Base-by-base conservation (phyloP, 2,329 filamentous ascomycete species). In the Microdochium paspali region DNA sequence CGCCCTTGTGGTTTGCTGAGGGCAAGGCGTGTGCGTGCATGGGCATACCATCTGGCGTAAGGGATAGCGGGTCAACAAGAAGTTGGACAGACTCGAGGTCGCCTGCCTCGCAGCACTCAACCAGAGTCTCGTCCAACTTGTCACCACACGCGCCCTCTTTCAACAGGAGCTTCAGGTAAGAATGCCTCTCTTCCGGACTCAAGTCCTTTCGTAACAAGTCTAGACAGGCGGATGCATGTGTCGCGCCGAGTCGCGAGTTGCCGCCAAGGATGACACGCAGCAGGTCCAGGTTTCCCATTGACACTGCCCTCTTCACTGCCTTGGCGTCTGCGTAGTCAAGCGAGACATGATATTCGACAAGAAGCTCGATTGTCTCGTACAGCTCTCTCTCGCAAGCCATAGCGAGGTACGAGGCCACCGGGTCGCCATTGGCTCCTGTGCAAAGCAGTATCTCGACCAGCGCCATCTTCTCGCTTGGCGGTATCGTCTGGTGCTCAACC, bases 361-460 rank as follows among this genome's bases (percentile, higher is more conserved):
- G 61, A n/a, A 81, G 61, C 31, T 62, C 64, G 2, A 77, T 71
- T 71, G 81, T 75, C 35, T 78, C 74, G 48, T 73, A 66, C 50
- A 74, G 79, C 40, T 73, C 70, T 2, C 66, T 67, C 6, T 68
- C 63, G 46, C 71, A 73, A 1, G 77, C 73, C 26, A 71, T 64
- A 6, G 73, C 61, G 1, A 82, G 62, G 0, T 72, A 74, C 25
- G 64, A 61, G 0, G 74, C 68, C 1, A 77, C 61, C 1, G 67
- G 62, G 13, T 76, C 70, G 2, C 79, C 79, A 12, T 67, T 64
- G 1, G 78, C 77, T 0, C 79, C 79, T 1, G 75, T 77, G 46
- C 78, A 80, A 2, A 84, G 65, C 1, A 84, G 56, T 2, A 79
- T 62, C 55, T 83, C 77, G 0, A 74, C 66, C 51, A 82, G 63